Evolutionary conservation across 2,329 filamentous ascomycete genomes (phyloP).

Genomic region (Diaporthe destruens): DNA sequence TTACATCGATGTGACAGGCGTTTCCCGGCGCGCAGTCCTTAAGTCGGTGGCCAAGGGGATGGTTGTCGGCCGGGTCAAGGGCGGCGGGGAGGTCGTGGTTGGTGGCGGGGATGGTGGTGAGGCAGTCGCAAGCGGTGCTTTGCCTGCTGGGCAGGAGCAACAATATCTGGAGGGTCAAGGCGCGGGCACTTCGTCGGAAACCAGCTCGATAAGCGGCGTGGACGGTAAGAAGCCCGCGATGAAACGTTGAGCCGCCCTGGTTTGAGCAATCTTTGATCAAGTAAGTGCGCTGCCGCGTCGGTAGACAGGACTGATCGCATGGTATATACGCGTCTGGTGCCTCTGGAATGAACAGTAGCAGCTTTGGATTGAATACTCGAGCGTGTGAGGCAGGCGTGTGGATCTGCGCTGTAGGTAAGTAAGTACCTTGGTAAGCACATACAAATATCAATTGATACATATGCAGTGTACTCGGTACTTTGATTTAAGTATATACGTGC

Average conservation of each 20-base stretch:
- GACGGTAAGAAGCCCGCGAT: conserved; percentile 38
- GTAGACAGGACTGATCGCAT: not conserved
- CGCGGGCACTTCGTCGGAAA: conserved; percentile 43
- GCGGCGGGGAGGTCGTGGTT: conserved; percentile 79
- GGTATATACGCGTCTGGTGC: not conserved
- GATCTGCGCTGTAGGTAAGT: not conserved
- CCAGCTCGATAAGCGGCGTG: conserved; percentile 35
- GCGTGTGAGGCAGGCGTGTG: not conserved
- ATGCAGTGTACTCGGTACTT: not conserved
- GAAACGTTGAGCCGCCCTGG: conserved; percentile 36
- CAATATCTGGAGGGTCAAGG: conserved; percentile 46
- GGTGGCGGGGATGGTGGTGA: conserved; percentile 69
- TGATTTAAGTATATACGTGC: not conserved
- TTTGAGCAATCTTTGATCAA: not conserved
- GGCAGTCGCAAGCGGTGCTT: conserved; percentile 33
- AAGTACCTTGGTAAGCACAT: not conserved
- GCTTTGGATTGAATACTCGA: not conserved
- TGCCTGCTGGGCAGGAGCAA: conserved; percentile 40
- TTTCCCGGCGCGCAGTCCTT: conserved; percentile 88
- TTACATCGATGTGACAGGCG: conserved; percentile 95
- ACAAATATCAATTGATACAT: too few relatives aligned
- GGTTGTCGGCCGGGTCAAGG: conserved; percentile 84
- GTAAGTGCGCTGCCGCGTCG: not conserved
- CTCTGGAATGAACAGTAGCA: conserved; percentile 1
- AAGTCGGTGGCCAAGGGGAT: conserved; percentile 98